Conservation (phyloP, 2,329 filamentous ascomycete genomes). For the Beauveria sp. region DNA sequence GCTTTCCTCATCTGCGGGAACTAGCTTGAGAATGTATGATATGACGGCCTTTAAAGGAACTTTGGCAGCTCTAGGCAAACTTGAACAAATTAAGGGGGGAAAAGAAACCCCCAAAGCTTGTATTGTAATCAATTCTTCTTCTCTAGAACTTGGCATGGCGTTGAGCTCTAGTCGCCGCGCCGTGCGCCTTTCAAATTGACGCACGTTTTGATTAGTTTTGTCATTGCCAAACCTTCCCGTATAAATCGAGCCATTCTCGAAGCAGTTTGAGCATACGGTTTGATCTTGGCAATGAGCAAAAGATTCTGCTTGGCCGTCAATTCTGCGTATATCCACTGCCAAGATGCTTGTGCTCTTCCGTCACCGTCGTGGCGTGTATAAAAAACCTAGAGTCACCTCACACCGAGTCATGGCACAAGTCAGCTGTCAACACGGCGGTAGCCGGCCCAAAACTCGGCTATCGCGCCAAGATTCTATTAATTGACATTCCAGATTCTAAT, state of each 20-base stretch:
- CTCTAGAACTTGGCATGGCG: not conserved
- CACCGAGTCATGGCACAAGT: not conserved
- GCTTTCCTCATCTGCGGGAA: not conserved
- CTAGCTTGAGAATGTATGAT: not conserved
- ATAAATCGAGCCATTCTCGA: not conserved
- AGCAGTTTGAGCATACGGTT: too few species aligned
- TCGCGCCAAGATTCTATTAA: not conserved
- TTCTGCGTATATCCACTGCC: not conserved
- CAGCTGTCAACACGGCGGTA: not conserved
- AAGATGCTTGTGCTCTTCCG: not conserved
- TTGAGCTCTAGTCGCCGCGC: too few species aligned
- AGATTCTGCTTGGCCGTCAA: not conserved
- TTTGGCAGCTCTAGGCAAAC: not conserved
- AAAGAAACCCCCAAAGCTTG: too few species aligned
- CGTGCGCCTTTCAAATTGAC: too few species aligned
- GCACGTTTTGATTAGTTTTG: not conserved
- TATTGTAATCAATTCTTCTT: too few species aligned
- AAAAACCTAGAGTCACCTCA: slow-evolving; percentile 1
- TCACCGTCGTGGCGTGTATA: not conserved
- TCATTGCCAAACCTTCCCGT: not conserved
- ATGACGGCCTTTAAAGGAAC: not conserved
- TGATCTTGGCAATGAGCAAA: not conserved
- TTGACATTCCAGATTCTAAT: not conserved
- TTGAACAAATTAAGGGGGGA: not conserved
- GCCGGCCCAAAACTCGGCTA: slow-evolving; percentile 1